These are phyloP conservation scores for Acer campestre DNA, from an alignment of 345 rosid genomes.

Conservation along the genomic window DNA sequence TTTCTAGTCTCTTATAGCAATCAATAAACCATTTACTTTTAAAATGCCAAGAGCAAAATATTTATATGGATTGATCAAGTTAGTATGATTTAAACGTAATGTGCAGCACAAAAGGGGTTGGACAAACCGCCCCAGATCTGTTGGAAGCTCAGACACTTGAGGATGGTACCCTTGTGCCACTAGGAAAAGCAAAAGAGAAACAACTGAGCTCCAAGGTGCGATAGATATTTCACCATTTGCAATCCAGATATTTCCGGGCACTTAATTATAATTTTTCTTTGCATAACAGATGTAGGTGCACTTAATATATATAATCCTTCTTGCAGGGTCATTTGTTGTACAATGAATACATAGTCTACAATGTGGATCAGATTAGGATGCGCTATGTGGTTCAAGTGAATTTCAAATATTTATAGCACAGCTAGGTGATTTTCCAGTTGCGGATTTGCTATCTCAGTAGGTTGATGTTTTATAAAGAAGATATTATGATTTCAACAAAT, in stretches of 20 bases:
- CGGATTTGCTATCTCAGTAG: neutral
- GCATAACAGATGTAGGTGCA: neutral
- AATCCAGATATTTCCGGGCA: neutral
- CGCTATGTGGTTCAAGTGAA: conserved; percentile 75
- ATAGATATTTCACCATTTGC: neutral
- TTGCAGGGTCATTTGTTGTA: conserved; percentile 69
- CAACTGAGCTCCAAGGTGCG: conserved; percentile 40
- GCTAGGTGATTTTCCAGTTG: neutral
- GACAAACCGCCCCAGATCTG: conserved; percentile 69
- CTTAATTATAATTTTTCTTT: neutral
- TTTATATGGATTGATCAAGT: neutral
- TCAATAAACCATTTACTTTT: neutral
- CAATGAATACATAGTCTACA: conserved; percentile 87
- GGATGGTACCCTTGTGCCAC: conserved; percentile 72
- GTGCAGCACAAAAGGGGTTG: conserved; percentile 84
- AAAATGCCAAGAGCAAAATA: neutral
- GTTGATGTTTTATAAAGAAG: neutral
- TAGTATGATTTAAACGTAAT: conserved; percentile 6
- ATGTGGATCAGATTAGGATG: conserved; percentile 82
- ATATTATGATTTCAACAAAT: neutral
- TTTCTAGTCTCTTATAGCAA: conserved; percentile 1
- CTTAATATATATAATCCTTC: neutral
- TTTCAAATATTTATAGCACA: conserved; percentile 43
- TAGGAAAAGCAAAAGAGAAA: conserved; percentile 66
- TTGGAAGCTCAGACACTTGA: conserved; percentile 57